phyloP scores from a whole-genome alignment of 441 rosid genomes.

The Corymbia calophylla region DNA sequence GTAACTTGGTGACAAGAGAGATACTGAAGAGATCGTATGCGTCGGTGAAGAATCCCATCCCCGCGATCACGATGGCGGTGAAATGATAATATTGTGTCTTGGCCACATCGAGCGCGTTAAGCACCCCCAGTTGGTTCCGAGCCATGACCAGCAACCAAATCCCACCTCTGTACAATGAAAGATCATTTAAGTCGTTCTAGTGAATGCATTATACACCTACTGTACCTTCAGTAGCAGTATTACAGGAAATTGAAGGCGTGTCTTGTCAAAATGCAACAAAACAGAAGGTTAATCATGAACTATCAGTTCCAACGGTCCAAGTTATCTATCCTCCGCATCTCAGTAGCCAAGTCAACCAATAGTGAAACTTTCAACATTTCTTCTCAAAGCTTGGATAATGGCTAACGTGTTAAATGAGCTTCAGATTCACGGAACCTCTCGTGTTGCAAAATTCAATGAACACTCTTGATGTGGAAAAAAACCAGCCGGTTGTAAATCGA shows the following conservation, averaged over 20 bases:
- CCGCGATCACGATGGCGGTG: neutral
- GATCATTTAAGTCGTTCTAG: too few species aligned
- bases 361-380: neutral
- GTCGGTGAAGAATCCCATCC: neutral
- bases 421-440: neutral
- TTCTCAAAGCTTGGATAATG: neutral
- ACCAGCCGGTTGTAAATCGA: neutral
- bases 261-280: neutral
- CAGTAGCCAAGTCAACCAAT: neutral
- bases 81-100: slow-evolving; percentile 1
- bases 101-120: neutral
- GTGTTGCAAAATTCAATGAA: neutral
- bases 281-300: neutral
- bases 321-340: neutral
- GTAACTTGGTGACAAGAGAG: neutral
- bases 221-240: neutral
- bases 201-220: neutral
- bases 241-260: neutral
- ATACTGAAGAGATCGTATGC: neutral
- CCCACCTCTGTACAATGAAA: neutral
- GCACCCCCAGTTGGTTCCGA: neutral
- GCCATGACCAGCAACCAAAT: neutral
- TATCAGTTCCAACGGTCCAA: neutral
- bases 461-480: neutral
- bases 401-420: neutral